phyloP scores from a whole-genome alignment of 1,139 yeast species.

The Yamadazyma triangularis region DNA sequence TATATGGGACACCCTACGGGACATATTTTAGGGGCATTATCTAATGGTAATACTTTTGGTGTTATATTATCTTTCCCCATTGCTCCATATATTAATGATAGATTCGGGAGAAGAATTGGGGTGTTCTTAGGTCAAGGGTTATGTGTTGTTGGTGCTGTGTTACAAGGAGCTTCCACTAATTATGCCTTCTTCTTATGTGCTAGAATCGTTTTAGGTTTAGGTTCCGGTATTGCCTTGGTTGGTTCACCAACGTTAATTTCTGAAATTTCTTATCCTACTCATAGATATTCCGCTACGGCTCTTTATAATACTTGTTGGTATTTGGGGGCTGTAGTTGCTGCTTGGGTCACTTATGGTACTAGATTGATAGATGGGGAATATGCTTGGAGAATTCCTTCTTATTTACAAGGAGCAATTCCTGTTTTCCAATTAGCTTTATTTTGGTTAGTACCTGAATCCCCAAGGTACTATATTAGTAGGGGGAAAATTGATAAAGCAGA shows the following conservation, averaged over 20 bases:
- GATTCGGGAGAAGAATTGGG: constrained; percentile 30
- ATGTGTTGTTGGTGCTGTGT: constrained; percentile 29
- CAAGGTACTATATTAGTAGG: constrained; percentile 35
- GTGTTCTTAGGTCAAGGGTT: constrained; percentile 22
- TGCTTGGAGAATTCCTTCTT: constrained; percentile 45
- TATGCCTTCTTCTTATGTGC: constrained; percentile 34
- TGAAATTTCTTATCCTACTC: constrained; percentile 44
- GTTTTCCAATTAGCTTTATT: constrained; percentile 19
- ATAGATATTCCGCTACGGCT: constrained; percentile 41
- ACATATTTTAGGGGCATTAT: constrained; percentile 37
- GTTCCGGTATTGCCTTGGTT: constrained; percentile 31
- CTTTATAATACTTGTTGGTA: constrained; percentile 45
- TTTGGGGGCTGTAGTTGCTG: constrained; percentile 51
- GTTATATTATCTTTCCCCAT: constrained; percentile 12
- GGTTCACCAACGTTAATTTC: constrained; percentile 36
- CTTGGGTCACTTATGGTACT: constrained; percentile 49
- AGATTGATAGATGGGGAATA: constrained; percentile 22
- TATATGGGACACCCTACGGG: constrained; percentile 39
- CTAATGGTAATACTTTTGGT: constrained; percentile 24
- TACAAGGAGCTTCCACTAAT: constrained; percentile 38
- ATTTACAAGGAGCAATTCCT: constrained; percentile 38
- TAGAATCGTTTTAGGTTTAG: constrained; percentile 39
- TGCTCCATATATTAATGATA: constrained; percentile 18
- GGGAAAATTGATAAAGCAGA: constrained; percentile 35
- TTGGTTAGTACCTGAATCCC: constrained; percentile 42